Conservation (phyloP, 305 asterid species). For the Fraxinus albicans region DNA sequence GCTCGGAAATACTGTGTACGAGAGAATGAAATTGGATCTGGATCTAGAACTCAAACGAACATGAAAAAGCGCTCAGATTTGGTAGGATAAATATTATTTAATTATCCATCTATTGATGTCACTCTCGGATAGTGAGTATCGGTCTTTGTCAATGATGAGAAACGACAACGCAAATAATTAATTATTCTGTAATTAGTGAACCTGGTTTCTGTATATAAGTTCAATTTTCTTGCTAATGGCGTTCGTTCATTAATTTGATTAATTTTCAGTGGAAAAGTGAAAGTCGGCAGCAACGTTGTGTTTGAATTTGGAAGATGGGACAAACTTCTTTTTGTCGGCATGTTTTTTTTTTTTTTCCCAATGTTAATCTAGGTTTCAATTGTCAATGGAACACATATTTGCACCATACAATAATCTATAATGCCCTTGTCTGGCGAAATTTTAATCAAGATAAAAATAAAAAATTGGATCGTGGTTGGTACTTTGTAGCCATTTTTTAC, state of each 20-base stretch:
- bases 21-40: slow-evolving; percentile 37
- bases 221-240: background rate
- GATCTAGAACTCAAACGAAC: slow-evolving; percentile 33
- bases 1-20: slow-evolving; percentile 7
- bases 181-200: background rate
- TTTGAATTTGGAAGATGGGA: background rate
- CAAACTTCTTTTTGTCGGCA: background rate
- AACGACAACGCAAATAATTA: background rate
- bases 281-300: background rate
- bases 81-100: background rate
- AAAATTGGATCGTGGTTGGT: too few relatives aligned
- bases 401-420: too few relatives aligned
- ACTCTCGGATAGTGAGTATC: background rate
- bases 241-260: background rate
- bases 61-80: slow-evolving; percentile 24
- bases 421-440: too few relatives aligned
- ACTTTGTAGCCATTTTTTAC: too few relatives aligned
- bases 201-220: background rate
- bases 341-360: background rate
- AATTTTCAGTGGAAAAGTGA: background rate
- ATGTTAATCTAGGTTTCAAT: too few relatives aligned
- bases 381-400: too few relatives aligned
- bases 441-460: too few relatives aligned
- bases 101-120: background rate
- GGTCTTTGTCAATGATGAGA: background rate